Percentiles rank a stretch among this genome's conserved stretches.
phyloP scores from a whole-genome alignment of 768 basidiomycete genomes.

The Floccularia luteovirens region DNA sequence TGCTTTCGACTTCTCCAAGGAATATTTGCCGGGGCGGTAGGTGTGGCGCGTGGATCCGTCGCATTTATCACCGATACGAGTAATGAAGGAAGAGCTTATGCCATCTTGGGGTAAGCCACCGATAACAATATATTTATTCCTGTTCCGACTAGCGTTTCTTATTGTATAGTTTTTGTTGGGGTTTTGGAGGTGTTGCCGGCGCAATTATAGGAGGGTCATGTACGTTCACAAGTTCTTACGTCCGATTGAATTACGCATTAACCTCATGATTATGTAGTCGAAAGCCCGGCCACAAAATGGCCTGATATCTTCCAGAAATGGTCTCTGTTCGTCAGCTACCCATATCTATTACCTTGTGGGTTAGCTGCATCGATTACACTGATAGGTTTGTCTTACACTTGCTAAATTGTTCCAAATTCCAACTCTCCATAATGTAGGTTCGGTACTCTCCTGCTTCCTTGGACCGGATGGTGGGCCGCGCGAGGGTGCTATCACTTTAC shows the following conservation, averaged over 20 bases:
- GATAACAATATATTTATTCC: too few relatives aligned
- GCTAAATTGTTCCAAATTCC: neutral
- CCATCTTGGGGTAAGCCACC: constrained; percentile 67
- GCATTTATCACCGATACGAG: constrained; percentile 82
- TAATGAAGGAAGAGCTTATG: constrained; percentile 94
- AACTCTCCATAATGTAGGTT: constrained; percentile 42
- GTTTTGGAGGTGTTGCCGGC: constrained; percentile 89
- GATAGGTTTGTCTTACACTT: constrained; percentile 36
- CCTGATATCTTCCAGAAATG: constrained; percentile 62
- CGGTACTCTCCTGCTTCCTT: constrained; percentile 82
- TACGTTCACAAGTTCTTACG: constrained; percentile 28
- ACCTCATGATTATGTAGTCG: constrained; percentile 39
- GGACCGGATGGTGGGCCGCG: constrained; percentile 87
- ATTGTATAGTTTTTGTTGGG: constrained; percentile 78
- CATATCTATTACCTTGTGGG: constrained; percentile 85
- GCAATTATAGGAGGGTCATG: constrained; percentile 81
- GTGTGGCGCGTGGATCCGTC: constrained; percentile 88
- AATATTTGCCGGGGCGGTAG: constrained; percentile 88
- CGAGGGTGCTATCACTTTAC: constrained; percentile 77
- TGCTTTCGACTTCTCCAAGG: constrained; percentile 86
- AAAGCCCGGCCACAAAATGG: constrained; percentile 83
- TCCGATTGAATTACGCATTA: constrained; percentile 4
- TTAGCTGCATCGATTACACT: constrained; percentile 74
- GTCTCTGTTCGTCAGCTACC: constrained; percentile 68
- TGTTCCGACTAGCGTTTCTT: constrained; percentile 5